Conservation (phyloP, 2,329 filamentous ascomycete species). For the Blumeria hordei region DNA sequence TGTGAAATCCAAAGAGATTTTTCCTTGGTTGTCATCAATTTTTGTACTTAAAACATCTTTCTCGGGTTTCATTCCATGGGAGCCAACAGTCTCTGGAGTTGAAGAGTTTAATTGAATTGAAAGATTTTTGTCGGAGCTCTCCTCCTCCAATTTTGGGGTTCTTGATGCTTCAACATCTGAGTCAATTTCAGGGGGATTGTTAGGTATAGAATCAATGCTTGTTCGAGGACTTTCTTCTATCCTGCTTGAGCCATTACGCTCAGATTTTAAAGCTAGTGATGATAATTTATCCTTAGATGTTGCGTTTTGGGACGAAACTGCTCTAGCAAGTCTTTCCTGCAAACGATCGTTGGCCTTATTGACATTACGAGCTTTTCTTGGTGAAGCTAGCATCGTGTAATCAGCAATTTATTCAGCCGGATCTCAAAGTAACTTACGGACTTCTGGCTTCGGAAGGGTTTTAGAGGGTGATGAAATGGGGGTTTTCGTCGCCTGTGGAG, state of each 20-base stretch:
- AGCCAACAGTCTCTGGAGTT: not conserved
- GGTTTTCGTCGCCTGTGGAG: slow-evolving; percentile 17
- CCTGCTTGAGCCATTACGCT: slow-evolving; percentile 26
- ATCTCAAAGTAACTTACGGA: slow-evolving; percentile 14
- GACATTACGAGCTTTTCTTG: slow-evolving; percentile 39
- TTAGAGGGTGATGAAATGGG: slow-evolving; percentile 16
- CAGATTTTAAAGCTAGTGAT: slow-evolving; percentile 23
- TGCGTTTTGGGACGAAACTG: slow-evolving; percentile 47
- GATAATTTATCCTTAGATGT: slow-evolving; percentile 19
- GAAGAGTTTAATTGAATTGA: not conserved
- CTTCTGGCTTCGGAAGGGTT: slow-evolving; percentile 14
- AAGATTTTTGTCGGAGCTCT: not conserved
- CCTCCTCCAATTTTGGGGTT: not conserved
- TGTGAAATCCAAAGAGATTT: not conserved
- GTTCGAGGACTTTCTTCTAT: slow-evolving; percentile 19
- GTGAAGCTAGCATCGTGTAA: slow-evolving; percentile 18
- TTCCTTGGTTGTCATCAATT: not conserved
- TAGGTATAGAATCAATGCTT: slow-evolving; percentile 20
- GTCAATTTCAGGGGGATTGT: not conserved
- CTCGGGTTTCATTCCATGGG: not conserved
- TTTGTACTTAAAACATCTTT: not conserved
- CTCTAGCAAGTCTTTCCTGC: slow-evolving; percentile 73
- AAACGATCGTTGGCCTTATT: slow-evolving; percentile 52
- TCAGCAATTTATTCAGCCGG: not conserved
- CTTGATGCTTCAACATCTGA: slow-evolving; percentile 3